These are phyloP conservation scores for Erysimum cheiranthoides DNA, from an alignment of 345 rosid species.

Conservation along the genomic window DNA sequence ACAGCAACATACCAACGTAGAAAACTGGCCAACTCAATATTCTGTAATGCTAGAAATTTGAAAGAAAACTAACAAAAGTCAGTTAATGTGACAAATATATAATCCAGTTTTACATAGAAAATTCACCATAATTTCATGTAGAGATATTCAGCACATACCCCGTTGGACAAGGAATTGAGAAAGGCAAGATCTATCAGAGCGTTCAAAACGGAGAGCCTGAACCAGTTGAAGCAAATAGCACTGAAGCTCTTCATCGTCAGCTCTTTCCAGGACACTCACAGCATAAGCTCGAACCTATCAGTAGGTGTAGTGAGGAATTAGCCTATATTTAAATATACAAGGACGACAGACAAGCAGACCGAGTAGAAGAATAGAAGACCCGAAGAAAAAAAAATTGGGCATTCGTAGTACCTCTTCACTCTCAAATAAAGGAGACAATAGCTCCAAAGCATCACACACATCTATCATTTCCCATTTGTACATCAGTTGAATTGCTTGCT, in stretches of 20 bases:
- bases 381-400: background rate
- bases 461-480: constrained; percentile 91
- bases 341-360: constrained; percentile 12
- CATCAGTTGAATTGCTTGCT: constrained; percentile 93
- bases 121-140: constrained; percentile 14
- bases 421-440: constrained; percentile 91
- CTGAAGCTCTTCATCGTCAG: constrained; percentile 98
- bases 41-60: constrained; percentile 69
- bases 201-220: constrained; percentile 99
- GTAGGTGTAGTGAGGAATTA: constrained; percentile 36
- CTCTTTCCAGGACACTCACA: constrained; percentile 96
- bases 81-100: constrained; percentile 20
- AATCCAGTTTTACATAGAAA: constrained; percentile 29
- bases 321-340: constrained; percentile 23
- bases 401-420: constrained; percentile 81
- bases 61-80: constrained; percentile 42
- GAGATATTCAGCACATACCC: constrained; percentile 57
- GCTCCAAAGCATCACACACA: constrained; percentile 93
- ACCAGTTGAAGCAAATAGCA: constrained; percentile 98
- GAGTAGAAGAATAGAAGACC: constrained; percentile 3
- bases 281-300: constrained; percentile 98
- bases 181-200: constrained; percentile 93
- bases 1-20: constrained; percentile 97
- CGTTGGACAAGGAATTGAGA: constrained; percentile 93
- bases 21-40: constrained; percentile 92